Conservation (phyloP, 148 eudicot species). For the Vaccinium myrtillus region DNA sequence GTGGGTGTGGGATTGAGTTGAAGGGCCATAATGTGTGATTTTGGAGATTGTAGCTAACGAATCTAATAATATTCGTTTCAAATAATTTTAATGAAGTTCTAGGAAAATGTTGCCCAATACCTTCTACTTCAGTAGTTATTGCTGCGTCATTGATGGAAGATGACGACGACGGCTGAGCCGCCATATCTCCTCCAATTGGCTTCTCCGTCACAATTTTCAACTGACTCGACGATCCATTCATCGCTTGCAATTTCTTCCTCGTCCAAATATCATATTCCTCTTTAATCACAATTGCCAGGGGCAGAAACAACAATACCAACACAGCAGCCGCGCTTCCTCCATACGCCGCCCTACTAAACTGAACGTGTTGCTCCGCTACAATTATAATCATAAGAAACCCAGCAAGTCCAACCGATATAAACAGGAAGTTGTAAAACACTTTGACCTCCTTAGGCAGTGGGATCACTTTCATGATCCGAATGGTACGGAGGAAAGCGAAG, state of each 20-base stretch:
- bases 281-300: background rate
- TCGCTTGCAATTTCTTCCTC: constrained; percentile 10
- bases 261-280: constrained; percentile 17
- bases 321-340: background rate
- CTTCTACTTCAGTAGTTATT: background rate
- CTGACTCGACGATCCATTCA: constrained; percentile 1
- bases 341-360: constrained; percentile 19
- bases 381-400: constrained; percentile 35
- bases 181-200: background rate
- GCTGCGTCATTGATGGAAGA: background rate
- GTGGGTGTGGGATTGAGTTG: no score
- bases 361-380: constrained; percentile 11
- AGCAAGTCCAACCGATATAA: constrained; percentile 35
- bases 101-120: background rate
- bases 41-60: no score
- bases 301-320: background rate
- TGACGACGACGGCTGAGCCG: background rate
- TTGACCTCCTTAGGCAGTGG: constrained; percentile 28
- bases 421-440: constrained; percentile 34
- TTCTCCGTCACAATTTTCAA: constrained; percentile 24
- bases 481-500: constrained; percentile 34
- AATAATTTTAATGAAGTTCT: no score
- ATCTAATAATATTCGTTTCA: no score
- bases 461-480: constrained; percentile 32
- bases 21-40: background rate